These are phyloP conservation scores for Didymella pomorum DNA, from an alignment of 2,329 filamentous ascomycete genomes.

Conservation along the genomic window DNA sequence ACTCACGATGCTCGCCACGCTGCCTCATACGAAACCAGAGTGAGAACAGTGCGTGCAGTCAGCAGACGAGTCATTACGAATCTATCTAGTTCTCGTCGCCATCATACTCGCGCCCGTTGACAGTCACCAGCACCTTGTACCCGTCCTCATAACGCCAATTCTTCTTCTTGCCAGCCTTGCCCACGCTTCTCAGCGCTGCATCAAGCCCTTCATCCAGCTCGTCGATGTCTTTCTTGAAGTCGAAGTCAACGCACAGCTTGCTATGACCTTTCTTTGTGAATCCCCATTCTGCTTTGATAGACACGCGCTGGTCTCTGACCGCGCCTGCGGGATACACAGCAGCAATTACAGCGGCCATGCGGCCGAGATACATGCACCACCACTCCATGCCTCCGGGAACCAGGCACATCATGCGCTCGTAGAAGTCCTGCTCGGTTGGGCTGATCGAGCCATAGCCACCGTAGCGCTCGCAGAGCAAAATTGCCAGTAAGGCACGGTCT, in stretches of 20 bases:
- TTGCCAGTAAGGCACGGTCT: conserved; percentile 72
- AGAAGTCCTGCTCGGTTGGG: conserved; percentile 65
- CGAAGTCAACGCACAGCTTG: conserved; percentile 42
- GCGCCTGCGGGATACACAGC: conserved; percentile 69
- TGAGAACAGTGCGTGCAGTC: conserved; percentile 9
- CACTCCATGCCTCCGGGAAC: conserved; percentile 65
- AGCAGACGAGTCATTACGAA: not conserved
- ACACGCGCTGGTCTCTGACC: conserved; percentile 50
- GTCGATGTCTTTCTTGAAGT: conserved; percentile 35
- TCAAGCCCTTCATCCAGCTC: conserved; percentile 46
- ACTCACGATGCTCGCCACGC: conserved; percentile 21
- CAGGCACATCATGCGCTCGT: conserved; percentile 61
- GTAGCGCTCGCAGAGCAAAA: conserved; percentile 78
- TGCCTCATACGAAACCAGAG: conserved; percentile 3
- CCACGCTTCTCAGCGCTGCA: conserved; percentile 41
- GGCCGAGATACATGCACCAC: conserved; percentile 72
- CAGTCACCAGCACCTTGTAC: conserved; percentile 39
- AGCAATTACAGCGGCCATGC: conserved; percentile 65
- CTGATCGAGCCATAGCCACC: conserved; percentile 65
- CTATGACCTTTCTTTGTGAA: conserved; percentile 40
- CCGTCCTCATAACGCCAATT: conserved; percentile 46
- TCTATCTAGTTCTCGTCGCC: conserved; percentile 22
- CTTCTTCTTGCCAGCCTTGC: conserved; percentile 53
- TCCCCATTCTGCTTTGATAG: conserved; percentile 36
- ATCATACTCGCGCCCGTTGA: conserved; percentile 38